These are phyloP conservation scores for Eutypa lata DNA, from an alignment of 2,329 filamentous ascomycete genomes.

Conservation along the genomic window DNA sequence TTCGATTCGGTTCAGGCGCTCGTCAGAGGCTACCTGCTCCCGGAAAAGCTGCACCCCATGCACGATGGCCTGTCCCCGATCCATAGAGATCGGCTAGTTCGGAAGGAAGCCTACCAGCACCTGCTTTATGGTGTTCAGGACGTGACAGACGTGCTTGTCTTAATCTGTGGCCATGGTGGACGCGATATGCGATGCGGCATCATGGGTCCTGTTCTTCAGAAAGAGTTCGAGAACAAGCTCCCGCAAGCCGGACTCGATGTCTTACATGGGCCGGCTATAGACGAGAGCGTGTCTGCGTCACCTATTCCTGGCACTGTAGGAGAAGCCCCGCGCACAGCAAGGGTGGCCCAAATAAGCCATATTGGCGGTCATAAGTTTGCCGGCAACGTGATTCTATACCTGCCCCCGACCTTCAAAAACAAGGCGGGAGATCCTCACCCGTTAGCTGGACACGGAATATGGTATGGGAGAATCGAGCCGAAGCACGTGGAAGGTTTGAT, in stretches of 20 bases:
- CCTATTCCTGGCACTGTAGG: conserved; percentile 17
- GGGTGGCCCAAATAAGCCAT: conserved; percentile 71
- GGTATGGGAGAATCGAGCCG: conserved; percentile 78
- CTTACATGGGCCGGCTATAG: conserved; percentile 41
- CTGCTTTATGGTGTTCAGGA: conserved; percentile 56
- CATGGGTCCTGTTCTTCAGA: conserved; percentile 68
- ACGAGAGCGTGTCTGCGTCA: conserved; percentile 29
- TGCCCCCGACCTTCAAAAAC: conserved; percentile 55
- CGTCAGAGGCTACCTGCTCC: conserved; percentile 65
- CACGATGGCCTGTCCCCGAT: conserved; percentile 59
- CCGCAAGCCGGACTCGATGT: conserved; percentile 47
- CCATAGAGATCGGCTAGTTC: conserved; percentile 49
- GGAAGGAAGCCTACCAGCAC: conserved; percentile 49
- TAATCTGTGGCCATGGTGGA: conserved; percentile 85
- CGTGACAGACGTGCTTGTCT: conserved; percentile 66
- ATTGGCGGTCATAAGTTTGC: conserved; percentile 85
- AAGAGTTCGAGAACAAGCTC: conserved; percentile 66
- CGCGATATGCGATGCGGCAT: conserved; percentile 81
- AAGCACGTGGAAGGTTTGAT: conserved; percentile 75
- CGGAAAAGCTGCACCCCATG: conserved; percentile 56
- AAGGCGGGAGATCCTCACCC: conserved; percentile 46
- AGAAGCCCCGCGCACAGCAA: conserved; percentile 40
- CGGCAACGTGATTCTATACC: conserved; percentile 78
- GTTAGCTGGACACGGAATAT: conserved; percentile 69
- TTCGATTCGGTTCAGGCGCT: conserved; percentile 54